Evolutionary conservation across 169 alveolate species (phyloP).

Genomic region (Cryptosporidium canis): DNA sequence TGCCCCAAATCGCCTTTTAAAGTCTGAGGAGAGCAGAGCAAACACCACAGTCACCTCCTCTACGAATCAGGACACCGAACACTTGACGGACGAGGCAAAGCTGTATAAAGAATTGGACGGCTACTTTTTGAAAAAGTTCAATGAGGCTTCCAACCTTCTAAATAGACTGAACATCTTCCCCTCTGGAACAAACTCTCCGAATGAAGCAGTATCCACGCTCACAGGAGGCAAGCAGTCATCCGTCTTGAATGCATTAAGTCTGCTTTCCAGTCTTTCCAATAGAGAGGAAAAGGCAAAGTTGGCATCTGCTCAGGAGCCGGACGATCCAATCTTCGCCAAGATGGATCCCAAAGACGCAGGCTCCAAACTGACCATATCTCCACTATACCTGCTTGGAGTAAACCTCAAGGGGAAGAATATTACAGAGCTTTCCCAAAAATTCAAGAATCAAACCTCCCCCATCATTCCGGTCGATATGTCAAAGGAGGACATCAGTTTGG

Average conservation of each 20-base stretch:
- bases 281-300: not conserved
- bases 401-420: slow-evolving; percentile 17
- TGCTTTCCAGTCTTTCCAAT: slow-evolving; percentile 10
- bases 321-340: not conserved
- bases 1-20: not conserved
- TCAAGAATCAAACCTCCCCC: slow-evolving; percentile 54
- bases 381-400: slow-evolving; percentile 27
- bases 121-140: slow-evolving; percentile 42
- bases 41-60: not conserved
- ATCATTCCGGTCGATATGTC: slow-evolving; percentile 14
- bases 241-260: slow-evolving; percentile 23
- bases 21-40: not conserved
- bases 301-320: not conserved
- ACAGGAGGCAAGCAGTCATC: slow-evolving; percentile 19
- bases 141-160: slow-evolving; percentile 20
- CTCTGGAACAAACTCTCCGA: not conserved
- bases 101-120: slow-evolving; percentile 56
- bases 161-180: not conserved
- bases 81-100: slow-evolving; percentile 7
- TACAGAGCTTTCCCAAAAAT: slow-evolving; percentile 41
- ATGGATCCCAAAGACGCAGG: not conserved
- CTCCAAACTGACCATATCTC: slow-evolving; percentile 34
- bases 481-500: slow-evolving; percentile 1
- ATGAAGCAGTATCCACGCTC: not conserved
- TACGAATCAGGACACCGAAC: not conserved